phyloP scores from a whole-genome alignment of 2,329 filamentous ascomycete genomes.

The Tricladium varicosporioides region DNA sequence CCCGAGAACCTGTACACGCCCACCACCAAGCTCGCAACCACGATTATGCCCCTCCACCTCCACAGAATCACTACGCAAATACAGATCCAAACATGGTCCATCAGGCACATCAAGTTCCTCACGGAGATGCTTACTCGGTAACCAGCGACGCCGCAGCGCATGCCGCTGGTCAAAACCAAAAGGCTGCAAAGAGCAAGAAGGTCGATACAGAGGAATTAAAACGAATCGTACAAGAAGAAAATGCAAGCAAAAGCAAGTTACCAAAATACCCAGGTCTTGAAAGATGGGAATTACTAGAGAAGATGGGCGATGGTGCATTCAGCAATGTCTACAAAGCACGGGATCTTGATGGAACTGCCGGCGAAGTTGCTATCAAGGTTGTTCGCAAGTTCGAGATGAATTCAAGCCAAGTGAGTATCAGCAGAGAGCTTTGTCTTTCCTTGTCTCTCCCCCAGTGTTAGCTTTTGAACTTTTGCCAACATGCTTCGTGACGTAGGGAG shows the following conservation, averaged over 20 bases:
- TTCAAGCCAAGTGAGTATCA: slow-evolving; percentile 84
- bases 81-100: slow-evolving; percentile 60
- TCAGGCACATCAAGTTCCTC: slow-evolving; percentile 48
- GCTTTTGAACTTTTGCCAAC: slow-evolving; percentile 51
- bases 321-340: slow-evolving; percentile 94
- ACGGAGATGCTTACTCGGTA: slow-evolving; percentile 59
- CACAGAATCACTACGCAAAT: slow-evolving; percentile 47
- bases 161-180: slow-evolving; percentile 57
- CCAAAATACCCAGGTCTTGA: slow-evolving; percentile 83
- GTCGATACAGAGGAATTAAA: slow-evolving; percentile 70
- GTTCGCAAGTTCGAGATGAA: slow-evolving; percentile 99
- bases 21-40: slow-evolving; percentile 50
- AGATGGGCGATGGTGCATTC: slow-evolving; percentile 99
- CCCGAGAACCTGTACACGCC: slow-evolving; percentile 51
- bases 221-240: slow-evolving; percentile 87
- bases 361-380: slow-evolving; percentile 95
- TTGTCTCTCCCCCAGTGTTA: slow-evolving; percentile 27
- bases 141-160: slow-evolving; percentile 62
- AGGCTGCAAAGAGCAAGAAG: slow-evolving; percentile 40
- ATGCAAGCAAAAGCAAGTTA: slow-evolving; percentile 79
- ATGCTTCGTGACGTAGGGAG: slow-evolving; percentile 63
- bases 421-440: slow-evolving; percentile 30
- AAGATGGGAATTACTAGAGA: slow-evolving; percentile 82
- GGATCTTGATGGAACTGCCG: slow-evolving; percentile 67
- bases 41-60: slow-evolving; percentile 48